Base-by-base conservation (phyloP, 2,329 filamentous ascomycete genomes). In the Nothophoma quercina region DNA sequence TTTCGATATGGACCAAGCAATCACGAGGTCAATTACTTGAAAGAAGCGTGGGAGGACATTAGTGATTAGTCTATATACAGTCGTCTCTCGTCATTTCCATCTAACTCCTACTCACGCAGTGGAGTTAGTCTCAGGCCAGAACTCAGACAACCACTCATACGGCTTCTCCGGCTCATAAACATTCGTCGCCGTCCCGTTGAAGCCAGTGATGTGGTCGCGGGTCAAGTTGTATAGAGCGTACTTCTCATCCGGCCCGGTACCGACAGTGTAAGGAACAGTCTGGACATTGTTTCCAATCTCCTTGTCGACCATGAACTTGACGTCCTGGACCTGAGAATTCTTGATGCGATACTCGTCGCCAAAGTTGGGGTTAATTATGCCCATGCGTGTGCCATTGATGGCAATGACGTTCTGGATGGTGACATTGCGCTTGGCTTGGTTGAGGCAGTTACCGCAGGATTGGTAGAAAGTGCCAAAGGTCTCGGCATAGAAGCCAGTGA, bases 281-380 rank as follows among this genome's bases (percentile, higher is more conserved):
- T 66, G 63, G 18, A 66, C 63, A 33, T 66, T 66, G 48, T 66
- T 66, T 1, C 62, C 62, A 36, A 66, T 66, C 45, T 64, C 62
- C 54, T 65, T 66, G 49, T 66, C 62, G 13, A 65, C 63, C 35
- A 57, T 62, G 30, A 58, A 57, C 22, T 55, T 59, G 32, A 66
- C 51, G 25, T 63, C 62, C 12, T 41, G 33, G 7, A 63, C 35
- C 33, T 66, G 63, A 0, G 58, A 48, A 41, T 66, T 52, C 48
- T 63, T 64, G 55, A 66, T 59, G 22, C 63, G 63, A 48, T 60
- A 62, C 54, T 66, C 63, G 42, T 65, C 63, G 29, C 63, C 59
- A 32, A 61, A 65, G 47, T 65, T 65, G 44, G 63, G 63, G 36
- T 57, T 61, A 40, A 65, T 64, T 58, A 66, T 66, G 21, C 63